Base-by-base conservation (phyloP, 2,329 filamentous ascomycete genomes). In the Pseudopithomyces chartarum region DNA sequence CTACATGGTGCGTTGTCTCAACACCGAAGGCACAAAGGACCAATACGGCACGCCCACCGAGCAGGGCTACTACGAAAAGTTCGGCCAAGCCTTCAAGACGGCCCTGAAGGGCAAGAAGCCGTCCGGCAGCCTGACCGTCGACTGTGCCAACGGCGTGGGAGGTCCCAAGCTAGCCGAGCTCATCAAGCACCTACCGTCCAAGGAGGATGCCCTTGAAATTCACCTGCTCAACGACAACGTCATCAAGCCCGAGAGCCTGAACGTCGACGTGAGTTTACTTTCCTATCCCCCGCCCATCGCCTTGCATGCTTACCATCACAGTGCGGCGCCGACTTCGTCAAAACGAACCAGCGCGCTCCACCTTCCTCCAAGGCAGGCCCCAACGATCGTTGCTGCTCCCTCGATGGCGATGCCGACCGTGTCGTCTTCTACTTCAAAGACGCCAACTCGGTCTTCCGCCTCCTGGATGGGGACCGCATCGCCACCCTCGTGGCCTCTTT, bases 251-350 rank as follows among this genome's bases (percentile, higher is more conserved):
- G 92, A 97, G 73, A 85, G 89, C 54, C 82, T 99, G 65, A 99
- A 99, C 78, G 85, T 90, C 29, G 91, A 96, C 68, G 91, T 93
- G 81, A 77, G 84, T 22, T 12, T 17, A 17, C 45, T 3, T 43
- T n/a, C 15, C 32, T 2, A 39, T 13, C 15, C 2, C 3, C 23
- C 38, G 12, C n/a, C 17, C 8, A 6, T 19, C 8, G 11, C 8
- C 13, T 11, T 2, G 20, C 29, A 38, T 55, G 23, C 62, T 69
- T 20, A 73, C 39, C 23, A 19, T 1, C 20, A 57, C 23, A 96
- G 87, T 96, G 91, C 72, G 95, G 95, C 76, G 95, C 95, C 71
- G 95, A 99, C 78, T 98, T 87, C 68, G 95, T 99, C 78, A 99
- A 99, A 82, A 98, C 95, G 17, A 92, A 92, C 79, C 95, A 99